Percentiles rank a stretch among this genome's conserved stretches.
phyloP scores from a whole-genome alignment of 1,284 basidiomycete species.

The Leccinum subatratum region DNA sequence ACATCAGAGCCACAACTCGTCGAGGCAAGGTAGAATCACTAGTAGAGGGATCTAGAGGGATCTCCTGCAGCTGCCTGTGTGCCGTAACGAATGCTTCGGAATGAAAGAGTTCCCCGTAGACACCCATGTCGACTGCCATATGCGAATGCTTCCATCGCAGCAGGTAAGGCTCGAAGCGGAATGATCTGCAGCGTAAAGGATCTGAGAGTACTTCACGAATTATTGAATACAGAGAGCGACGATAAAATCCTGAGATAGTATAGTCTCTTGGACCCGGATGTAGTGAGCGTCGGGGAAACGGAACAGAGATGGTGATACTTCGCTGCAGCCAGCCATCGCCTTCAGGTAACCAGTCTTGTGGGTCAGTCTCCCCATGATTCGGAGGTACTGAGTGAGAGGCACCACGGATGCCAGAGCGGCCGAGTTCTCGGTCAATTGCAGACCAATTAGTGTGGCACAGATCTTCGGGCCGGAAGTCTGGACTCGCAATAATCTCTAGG shows the following conservation, averaged over 20 bases:
- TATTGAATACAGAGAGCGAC: not conserved
- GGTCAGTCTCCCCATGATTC: not conserved
- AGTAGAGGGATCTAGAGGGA: not conserved
- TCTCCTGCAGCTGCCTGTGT: not conserved
- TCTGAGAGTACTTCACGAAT: not conserved
- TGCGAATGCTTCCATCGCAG: not conserved
- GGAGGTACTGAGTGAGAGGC: not conserved
- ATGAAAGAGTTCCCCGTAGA: not conserved
- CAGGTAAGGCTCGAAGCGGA: not conserved
- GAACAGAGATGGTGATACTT: not conserved
- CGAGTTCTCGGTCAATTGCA: not conserved
- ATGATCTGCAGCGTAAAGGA: not conserved
- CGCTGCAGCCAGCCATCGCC: not conserved
- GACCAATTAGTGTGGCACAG: not conserved
- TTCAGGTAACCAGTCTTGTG: not conserved
- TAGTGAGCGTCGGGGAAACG: too few species aligned
- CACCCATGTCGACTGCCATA: not conserved
- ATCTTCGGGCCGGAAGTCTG: not conserved
- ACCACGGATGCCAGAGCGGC: not conserved
- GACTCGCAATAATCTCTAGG: not conserved
- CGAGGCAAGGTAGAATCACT: not conserved
- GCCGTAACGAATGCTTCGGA: not conserved
- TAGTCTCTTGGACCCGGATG: not conserved
- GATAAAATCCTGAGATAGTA: not conserved
- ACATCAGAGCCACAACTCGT: not conserved